Base-by-base conservation (phyloP, 2,329 filamentous ascomycete genomes). In the Fusarium staphyleae region DNA sequence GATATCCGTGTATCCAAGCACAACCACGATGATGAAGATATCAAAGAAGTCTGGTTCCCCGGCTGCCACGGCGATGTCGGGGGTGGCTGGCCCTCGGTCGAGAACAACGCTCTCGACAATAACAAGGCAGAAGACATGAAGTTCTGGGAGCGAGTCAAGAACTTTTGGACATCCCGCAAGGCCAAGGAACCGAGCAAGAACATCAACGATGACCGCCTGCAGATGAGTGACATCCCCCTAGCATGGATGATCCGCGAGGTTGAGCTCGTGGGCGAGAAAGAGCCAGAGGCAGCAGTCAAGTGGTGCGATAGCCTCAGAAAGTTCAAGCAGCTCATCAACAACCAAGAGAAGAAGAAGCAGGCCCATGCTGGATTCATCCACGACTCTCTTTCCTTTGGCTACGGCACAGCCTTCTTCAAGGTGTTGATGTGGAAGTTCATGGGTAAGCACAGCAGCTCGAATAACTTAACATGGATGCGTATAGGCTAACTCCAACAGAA, bases 31-130 rank as follows among this genome's bases (percentile, higher is more conserved):
- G 43, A 61, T 0, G 76, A 79, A 24, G 75, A 79, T 45, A 70
- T 81, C 51, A 67, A 69, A 40, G 81, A 84, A 55, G 78, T 83
- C 36, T 84, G 81, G 79, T 84, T 84, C 55, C 75, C 81, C 0
- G 81, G 81, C 1, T 77, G 77, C 47, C 81, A 84, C 49, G 77
- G 77, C 9, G 80, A 84, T 46, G 74, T 83, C 9, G 81, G 81
- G 2, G 81, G 81, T 1, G 81, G 81, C 0, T 84, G 80, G 77
- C 73, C 74, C 0, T 70, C 74, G 8, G 62, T 66, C 6, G 64
- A 66, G 4, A 55, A 61, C 15, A 51, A 69, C 3, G 50, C 58
- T 2, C 46, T 69, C 6, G 66, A 70, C 6, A 55, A 47, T 5
- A 55, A 48, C 7, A 61, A 57, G n/a, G 39, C 45, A 3, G 51